These are phyloP conservation scores for Osmanthus fragrans DNA, from an alignment of 257 asterid genomes.

Conservation along the genomic window DNA sequence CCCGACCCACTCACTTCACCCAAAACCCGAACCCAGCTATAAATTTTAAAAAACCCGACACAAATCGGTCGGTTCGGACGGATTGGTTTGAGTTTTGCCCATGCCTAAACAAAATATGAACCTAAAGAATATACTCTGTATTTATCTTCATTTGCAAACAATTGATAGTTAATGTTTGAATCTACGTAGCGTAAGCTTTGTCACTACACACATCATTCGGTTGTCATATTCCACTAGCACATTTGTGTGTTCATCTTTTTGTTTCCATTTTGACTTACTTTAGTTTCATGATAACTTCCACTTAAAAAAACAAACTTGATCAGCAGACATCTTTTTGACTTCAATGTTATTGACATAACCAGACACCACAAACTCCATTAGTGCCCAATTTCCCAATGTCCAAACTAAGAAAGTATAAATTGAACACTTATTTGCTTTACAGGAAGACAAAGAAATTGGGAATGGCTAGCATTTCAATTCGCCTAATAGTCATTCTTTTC, in stretches of 20 bases:
- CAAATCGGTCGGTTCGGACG: too few relatives aligned
- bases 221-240: conserved; percentile 37
- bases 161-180: too few relatives aligned
- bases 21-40: too few relatives aligned
- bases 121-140: too few relatives aligned
- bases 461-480: conserved; percentile 48
- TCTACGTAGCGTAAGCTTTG: neutral
- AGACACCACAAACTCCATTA: conserved; percentile 16
- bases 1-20: too few relatives aligned
- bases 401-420: conserved; percentile 32
- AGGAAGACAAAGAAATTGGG: neutral
- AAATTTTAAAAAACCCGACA: too few relatives aligned
- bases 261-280: conserved; percentile 30
- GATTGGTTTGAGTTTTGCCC: too few relatives aligned
- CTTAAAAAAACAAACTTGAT: conserved; percentile 1
- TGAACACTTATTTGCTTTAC: neutral
- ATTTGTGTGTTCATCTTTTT: conserved; percentile 11
- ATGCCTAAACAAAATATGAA: too few relatives aligned
- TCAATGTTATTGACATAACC: conserved; percentile 20
- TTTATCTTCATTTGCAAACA: too few relatives aligned
- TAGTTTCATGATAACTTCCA: conserved; percentile 27
- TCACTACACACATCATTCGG: conserved; percentile 23
- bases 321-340: neutral
- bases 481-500: conserved; percentile 34
- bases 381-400: conserved; percentile 16